These are phyloP conservation scores for Lipomyces sp. DNA, from an alignment of 805 yeast species.

Conservation along the genomic window DNA sequence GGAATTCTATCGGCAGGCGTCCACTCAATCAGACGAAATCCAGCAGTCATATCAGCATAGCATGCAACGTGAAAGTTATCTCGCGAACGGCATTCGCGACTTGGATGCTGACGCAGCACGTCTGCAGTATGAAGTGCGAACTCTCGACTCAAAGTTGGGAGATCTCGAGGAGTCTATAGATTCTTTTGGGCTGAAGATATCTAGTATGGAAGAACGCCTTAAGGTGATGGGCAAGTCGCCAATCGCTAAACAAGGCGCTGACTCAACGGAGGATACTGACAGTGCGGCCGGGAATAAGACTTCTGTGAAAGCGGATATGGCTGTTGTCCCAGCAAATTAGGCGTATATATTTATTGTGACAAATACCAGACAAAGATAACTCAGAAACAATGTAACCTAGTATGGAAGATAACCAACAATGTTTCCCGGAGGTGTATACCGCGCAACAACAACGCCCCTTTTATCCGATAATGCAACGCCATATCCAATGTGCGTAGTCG, in stretches of 20 bases:
- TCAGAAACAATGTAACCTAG: too few relatives aligned
- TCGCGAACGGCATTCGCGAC: constrained; percentile 43
- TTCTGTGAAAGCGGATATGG: background rate
- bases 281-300: background rate
- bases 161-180: constrained; percentile 64
- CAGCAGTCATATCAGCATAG: constrained; percentile 25
- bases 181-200: constrained; percentile 44
- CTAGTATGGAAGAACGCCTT: constrained; percentile 36
- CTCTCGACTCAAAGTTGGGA: constrained; percentile 56
- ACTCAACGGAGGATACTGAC: background rate
- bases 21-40: constrained; percentile 11
- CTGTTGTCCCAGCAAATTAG: too few relatives aligned
- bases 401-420: background rate
- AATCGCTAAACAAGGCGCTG: background rate
- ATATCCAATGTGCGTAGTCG: background rate
- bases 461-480: background rate
- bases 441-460: background rate
- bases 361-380: too few relatives aligned
- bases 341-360: too few relatives aligned
- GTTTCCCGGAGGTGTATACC: background rate
- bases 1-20: constrained; percentile 29
- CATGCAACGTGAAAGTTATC: constrained; percentile 30
- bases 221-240: background rate
- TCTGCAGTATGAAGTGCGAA: constrained; percentile 61
- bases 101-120: constrained; percentile 56